Evolutionary conservation across 2,329 filamentous ascomycete species (phyloP).

Genomic region (Sarocladium brachiariae): DNA sequence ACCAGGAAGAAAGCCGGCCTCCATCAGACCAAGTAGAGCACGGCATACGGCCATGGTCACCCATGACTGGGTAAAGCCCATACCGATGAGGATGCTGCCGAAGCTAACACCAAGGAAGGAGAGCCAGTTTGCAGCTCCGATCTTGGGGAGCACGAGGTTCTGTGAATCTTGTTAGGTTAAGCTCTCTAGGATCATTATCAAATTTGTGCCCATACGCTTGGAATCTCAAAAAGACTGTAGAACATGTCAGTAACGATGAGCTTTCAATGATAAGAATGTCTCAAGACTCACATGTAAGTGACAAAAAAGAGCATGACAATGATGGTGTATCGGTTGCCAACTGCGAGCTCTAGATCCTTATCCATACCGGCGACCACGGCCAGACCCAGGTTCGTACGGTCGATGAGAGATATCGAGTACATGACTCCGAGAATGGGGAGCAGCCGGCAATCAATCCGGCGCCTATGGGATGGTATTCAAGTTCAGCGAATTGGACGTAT

Average conservation of each 20-base stretch:
- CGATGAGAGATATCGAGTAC: conserved; percentile 22
- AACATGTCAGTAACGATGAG: neutral
- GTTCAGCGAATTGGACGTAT: too few species aligned
- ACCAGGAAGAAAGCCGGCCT: neutral
- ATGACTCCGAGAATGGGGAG: conserved; percentile 22
- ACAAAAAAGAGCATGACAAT: conserved; percentile 1
- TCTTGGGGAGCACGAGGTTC: conserved; percentile 2
- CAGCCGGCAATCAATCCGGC: conserved; percentile 28
- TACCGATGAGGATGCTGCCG: neutral
- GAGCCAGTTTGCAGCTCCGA: conserved; percentile 1
- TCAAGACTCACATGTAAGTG: neutral
- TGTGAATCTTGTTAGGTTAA: neutral
- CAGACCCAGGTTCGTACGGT: conserved; percentile 25
- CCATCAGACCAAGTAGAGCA: neutral
- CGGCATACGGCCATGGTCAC: neutral
- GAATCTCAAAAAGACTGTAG: neutral
- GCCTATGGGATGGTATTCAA: too few species aligned
- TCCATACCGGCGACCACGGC: conserved; percentile 26
- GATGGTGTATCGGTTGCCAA: conserved; percentile 22
- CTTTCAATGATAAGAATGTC: neutral
- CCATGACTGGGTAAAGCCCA: conserved; percentile 1
- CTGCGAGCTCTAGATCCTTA: conserved; percentile 27
- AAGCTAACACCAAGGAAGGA: neutral
- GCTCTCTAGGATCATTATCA: neutral
- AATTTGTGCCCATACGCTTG: neutral